phyloP scores from a whole-genome alignment of 164 flowering plant species.

The Kalanchoe fedtschenkoi region DNA sequence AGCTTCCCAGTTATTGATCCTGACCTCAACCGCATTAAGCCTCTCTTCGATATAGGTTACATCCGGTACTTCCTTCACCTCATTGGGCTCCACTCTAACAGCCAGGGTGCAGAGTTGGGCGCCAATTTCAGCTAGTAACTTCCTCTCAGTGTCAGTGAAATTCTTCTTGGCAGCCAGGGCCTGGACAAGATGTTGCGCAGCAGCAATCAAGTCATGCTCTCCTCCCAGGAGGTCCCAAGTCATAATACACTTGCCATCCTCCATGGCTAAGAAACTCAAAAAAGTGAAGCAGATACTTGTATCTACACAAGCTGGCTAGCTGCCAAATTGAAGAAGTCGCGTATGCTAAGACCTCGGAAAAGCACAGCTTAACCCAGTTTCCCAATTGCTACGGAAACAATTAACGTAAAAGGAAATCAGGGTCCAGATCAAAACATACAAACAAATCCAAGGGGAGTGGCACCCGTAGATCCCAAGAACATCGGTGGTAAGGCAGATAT shows the following conservation, averaged over 20 bases:
- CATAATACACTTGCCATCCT: background rate
- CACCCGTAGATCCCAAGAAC: too few relatives aligned
- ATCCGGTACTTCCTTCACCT: constrained; percentile 10
- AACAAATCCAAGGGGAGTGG: too few relatives aligned
- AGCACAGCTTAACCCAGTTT: too few relatives aligned
- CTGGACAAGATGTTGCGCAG: background rate
- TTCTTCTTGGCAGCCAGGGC: background rate
- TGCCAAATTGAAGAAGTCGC: too few relatives aligned
- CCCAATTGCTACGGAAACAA: too few relatives aligned
- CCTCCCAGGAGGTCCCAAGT: background rate
- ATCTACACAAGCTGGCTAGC: too few relatives aligned
- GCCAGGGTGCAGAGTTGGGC: constrained; percentile 31
- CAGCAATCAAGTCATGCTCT: background rate
- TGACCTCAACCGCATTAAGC: constrained; percentile 33
- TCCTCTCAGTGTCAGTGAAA: background rate
- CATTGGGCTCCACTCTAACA: constrained; percentile 13
- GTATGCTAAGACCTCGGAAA: too few relatives aligned
- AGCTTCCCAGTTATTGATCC: constrained; percentile 45
- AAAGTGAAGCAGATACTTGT: background rate
- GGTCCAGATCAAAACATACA: too few relatives aligned
- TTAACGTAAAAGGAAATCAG: too few relatives aligned
- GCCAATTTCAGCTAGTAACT: constrained; percentile 11
- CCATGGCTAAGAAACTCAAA: background rate
- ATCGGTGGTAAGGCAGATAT: too few relatives aligned
- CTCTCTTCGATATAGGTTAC: constrained; percentile 21